Conservation (phyloP, 73 alveolate genomes). For the Loxodes magnus region DNA sequence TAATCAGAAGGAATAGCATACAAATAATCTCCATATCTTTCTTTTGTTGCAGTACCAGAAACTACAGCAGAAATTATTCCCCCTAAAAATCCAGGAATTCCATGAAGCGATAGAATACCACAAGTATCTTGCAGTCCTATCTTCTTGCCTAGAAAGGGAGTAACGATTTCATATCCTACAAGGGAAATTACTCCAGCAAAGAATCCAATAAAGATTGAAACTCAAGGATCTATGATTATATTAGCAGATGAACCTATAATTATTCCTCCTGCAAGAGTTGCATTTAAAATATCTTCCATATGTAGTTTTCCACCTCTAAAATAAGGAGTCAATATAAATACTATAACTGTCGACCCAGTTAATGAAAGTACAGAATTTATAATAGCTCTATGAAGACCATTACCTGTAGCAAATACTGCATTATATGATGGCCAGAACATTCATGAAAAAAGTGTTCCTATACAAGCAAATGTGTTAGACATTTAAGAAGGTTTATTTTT, state of each 20-base stretch:
- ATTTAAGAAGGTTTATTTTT: slow-evolving; percentile 43
- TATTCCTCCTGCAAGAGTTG: slow-evolving; percentile 79
- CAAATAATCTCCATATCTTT: no score
- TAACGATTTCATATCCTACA: slow-evolving; percentile 25
- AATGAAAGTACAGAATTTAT: slow-evolving; percentile 56
- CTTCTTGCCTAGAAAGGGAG: slow-evolving; percentile 28
- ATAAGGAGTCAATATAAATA: slow-evolving; percentile 43
- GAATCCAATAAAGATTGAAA: slow-evolving; percentile 34
- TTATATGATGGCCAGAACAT: slow-evolving; percentile 78
- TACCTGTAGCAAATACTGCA: slow-evolving; percentile 45
- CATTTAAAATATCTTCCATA: slow-evolving; percentile 57
- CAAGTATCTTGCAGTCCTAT: slow-evolving; percentile 62
- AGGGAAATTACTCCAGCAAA: slow-evolving; percentile 37
- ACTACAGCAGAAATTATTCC: slow-evolving; percentile 57
- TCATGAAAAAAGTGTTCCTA: slow-evolving; percentile 70
- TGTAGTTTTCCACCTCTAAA: slow-evolving; percentile 40
- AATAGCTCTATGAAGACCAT: slow-evolving; percentile 36
- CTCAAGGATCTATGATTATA: slow-evolving; percentile 21
- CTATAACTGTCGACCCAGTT: slow-evolving; percentile 30
- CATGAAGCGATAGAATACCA: slow-evolving; percentile 48
- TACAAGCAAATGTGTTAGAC: slow-evolving; percentile 50
- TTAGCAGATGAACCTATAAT: slow-evolving; percentile 57
- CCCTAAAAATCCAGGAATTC: slow-evolving; percentile 76
- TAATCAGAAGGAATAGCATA: no score
- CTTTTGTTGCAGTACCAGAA: no score